phyloP scores from a whole-genome alignment of 495 filamentous ascomycete genomes.

The Aspergillus campestris region DNA sequence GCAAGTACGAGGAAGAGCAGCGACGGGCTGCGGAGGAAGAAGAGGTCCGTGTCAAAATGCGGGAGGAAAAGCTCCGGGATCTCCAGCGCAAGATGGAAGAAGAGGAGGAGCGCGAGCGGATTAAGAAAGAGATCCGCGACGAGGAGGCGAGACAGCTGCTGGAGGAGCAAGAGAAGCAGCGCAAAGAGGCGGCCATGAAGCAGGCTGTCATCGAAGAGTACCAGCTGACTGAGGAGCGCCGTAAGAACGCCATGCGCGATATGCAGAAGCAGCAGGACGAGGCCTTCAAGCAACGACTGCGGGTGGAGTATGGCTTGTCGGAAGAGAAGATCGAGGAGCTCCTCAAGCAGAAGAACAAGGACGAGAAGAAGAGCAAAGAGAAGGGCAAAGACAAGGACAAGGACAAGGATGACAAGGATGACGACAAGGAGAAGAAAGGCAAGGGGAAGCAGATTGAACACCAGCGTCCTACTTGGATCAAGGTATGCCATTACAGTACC shows the following conservation, averaged over 20 bases:
- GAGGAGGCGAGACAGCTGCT: conserved; percentile 24
- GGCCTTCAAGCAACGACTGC: conserved; percentile 36
- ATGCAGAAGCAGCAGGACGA: conserved; percentile 37
- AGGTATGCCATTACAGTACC: conserved; percentile 23
- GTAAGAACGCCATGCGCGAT: conserved; percentile 17
- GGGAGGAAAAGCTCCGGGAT: conserved; percentile 19
- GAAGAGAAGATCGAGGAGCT: conserved; percentile 48
- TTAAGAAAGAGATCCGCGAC: conserved; percentile 29
- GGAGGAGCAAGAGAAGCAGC: conserved; percentile 33
- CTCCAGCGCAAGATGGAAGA: conserved; percentile 34
- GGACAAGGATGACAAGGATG: conserved; percentile 38
- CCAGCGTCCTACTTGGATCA: conserved; percentile 38
- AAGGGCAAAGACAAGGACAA: conserved; percentile 39
- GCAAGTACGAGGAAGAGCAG: conserved; percentile 24
- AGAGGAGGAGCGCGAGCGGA: conserved; percentile 32
- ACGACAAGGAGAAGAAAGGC: conserved; percentile 33
- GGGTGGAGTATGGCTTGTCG: conserved; percentile 28
- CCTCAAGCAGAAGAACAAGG: conserved; percentile 47
- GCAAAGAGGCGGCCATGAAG: conserved; percentile 43
- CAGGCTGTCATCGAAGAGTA: conserved; percentile 47
- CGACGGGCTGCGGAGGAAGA: conserved; percentile 19
- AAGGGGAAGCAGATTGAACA: conserved; percentile 33
- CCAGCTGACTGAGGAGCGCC: conserved; percentile 44
- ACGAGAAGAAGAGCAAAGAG: conserved; percentile 39
- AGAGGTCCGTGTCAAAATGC: conserved; percentile 12